These are phyloP conservation scores for Multifurca ochricompacta DNA, from an alignment of 768 basidiomycete species.

Conservation along the genomic window DNA sequence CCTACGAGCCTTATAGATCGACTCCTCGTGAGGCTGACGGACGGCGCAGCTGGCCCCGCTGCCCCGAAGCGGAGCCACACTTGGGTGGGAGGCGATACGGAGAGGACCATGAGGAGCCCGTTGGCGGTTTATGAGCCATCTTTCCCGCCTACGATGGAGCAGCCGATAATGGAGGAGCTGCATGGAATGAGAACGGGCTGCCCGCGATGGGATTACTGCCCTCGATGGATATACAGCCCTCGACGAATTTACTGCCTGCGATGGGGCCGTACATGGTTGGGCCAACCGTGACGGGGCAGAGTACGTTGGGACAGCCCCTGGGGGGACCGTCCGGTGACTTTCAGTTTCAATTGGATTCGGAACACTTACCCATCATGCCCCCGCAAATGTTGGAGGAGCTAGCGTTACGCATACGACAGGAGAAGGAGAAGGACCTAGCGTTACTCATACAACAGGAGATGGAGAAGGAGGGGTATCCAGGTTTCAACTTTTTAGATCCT, in stretches of 20 bases:
- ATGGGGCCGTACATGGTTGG: not conserved
- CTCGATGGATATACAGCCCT: no score
- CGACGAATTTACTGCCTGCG: not conserved
- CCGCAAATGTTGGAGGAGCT: not conserved
- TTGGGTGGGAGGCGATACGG: not conserved
- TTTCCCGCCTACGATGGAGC: not conserved
- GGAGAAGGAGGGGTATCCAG: no score
- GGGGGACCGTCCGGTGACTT: no score
- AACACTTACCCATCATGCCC: not conserved
- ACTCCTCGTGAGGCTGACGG: not conserved
- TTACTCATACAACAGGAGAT: no score
- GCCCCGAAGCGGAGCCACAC: not conserved
- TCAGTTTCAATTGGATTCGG: no score
- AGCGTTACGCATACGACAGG: not conserved
- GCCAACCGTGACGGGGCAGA: no score
- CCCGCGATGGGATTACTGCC: not conserved
- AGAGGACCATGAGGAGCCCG: not conserved
- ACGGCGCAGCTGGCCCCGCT: not conserved
- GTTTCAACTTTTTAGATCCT: no score
- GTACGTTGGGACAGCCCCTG: no score
- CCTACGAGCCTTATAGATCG: not conserved
- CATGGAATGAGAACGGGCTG: not conserved
- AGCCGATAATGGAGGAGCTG: not conserved
- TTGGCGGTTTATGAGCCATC: not conserved
- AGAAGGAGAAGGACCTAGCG: no score